Percentiles rank a stretch among this genome's conserved stretches.
Evolutionary conservation across 1,139 yeast genomes (phyloP).

Genomic region (Arxiozyma heterogenica): DNA sequence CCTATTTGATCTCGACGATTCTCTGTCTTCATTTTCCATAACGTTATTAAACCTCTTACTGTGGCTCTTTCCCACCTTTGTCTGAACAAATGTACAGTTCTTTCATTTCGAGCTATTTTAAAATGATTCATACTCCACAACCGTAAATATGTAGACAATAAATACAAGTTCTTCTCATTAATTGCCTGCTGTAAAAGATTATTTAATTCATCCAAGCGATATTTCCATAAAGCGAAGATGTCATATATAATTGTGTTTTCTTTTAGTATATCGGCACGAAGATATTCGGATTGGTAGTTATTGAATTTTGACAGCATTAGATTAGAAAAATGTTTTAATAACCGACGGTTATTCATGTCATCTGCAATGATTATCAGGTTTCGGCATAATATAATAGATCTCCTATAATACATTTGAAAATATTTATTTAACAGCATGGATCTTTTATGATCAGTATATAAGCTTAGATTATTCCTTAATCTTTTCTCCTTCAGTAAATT

Average conservation of each 20-base stretch:
- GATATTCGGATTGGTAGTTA: not conserved
- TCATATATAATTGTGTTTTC: not conserved
- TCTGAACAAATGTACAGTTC: conserved; percentile 26
- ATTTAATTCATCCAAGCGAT: not conserved
- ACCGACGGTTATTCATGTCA: conserved; percentile 2
- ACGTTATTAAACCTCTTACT: conserved; percentile 28
- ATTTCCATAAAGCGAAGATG: conserved; percentile 6
- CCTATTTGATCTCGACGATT: not conserved
- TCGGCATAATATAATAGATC: not conserved
- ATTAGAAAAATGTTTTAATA: conserved; percentile 9
- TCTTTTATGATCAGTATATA: not conserved
- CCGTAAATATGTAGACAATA: conserved; percentile 22
- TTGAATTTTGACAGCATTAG: conserved; percentile 16
- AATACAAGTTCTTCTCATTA: conserved; percentile 17
- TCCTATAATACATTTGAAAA: conserved; percentile 1
- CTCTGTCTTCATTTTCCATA: conserved; percentile 26
- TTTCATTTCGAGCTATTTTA: conserved; percentile 30
- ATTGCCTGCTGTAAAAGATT: not conserved
- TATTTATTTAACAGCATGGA: conserved; percentile 1
- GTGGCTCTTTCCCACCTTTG: conserved; percentile 34
- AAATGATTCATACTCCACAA: conserved; percentile 30
- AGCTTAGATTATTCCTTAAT: not conserved
- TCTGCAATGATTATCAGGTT: conserved; percentile 1
- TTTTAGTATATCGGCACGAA: not conserved
- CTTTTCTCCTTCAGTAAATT: not conserved